These are phyloP conservation scores for Calcarisporium arbuscula DNA, from an alignment of 2,329 filamentous ascomycete species.

Conservation along the genomic window DNA sequence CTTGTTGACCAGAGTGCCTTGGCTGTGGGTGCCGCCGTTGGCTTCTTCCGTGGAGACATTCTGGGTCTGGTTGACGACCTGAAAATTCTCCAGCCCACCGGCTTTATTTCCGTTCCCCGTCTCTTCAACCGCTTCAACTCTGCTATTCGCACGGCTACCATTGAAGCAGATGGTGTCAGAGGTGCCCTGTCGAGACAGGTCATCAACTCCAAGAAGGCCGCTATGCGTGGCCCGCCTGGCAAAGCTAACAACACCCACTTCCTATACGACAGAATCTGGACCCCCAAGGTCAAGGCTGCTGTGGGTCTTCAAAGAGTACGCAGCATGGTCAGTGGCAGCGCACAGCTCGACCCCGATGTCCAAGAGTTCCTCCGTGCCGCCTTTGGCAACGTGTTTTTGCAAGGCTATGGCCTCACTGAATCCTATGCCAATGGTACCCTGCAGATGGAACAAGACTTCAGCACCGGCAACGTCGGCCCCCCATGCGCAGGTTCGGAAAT, in stretches of 20 bases:
- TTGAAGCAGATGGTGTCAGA: constrained; percentile 72
- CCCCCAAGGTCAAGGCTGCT: constrained; percentile 75
- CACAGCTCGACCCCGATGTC: constrained; percentile 80
- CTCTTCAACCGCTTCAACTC: constrained; percentile 86
- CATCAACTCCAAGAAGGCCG: constrained; percentile 72
- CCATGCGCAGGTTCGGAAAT: constrained; percentile 63
- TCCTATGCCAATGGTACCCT: constrained; percentile 72
- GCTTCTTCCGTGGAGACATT: constrained; percentile 93
- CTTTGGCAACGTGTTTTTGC: constrained; percentile 70
- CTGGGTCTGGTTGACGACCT: constrained; percentile 82
- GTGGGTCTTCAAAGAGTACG: constrained; percentile 70
- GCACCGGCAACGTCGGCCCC: constrained; percentile 74
- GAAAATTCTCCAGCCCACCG: constrained; percentile 76
- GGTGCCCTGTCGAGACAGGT: constrained; percentile 76
- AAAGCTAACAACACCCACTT: constrained; percentile 74
- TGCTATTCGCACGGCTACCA: constrained; percentile 71
- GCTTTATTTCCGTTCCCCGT: constrained; percentile 82
- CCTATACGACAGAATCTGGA: constrained; percentile 83
- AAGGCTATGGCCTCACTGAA: constrained; percentile 93
- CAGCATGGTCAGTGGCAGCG: constrained; percentile 80
- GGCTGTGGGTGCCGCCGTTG: constrained; percentile 66
- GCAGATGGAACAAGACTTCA: constrained; percentile 66
- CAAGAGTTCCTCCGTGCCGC: constrained; percentile 84
- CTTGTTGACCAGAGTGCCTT: constrained; percentile 72
- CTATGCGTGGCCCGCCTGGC: constrained; percentile 63